Base-by-base conservation (phyloP, 2,329 filamentous ascomycete genomes). In the Thielaviopsis ethacetica region DNA sequence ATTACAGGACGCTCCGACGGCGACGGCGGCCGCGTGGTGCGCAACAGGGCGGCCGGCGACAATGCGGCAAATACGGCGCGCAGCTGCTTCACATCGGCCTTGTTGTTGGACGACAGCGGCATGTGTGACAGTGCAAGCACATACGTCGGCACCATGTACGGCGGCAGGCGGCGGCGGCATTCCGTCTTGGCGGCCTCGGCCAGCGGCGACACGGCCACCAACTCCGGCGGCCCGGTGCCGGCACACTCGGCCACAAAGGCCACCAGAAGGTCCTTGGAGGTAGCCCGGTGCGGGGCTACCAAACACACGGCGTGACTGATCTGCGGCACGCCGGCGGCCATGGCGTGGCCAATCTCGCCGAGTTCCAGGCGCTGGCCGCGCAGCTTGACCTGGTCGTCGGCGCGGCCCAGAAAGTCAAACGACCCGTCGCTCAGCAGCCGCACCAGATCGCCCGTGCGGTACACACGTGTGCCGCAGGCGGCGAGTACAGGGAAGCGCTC, bases 81-180 rank as follows among this genome's bases (percentile, higher is more conserved):
- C 2, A 96, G 71, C 41, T 76, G 74, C 65, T 86, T 91, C 6
- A 77, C 76, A 65, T 96, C 90, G 0, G 86, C 85, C 67, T 96
- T 96, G 70, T 95, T 95, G 68, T 95, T 96, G 6, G 86, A 74
- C 1, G 88, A 94, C 0, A 96, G 74, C 0, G 91, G 91, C 58
- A 96, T 82, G 7, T 73, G 76, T 0, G 82, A 77, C 7, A 95
- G 71, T 3, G 79, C 79, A 24, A 95, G 73, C 61, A 94, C 82
- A 66, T 93, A 88, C 0, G 88, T 91, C 0, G 91, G 91, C 1
- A 96, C 80, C 91, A 96, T 96, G 68, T 96, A 96, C 0, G 78
- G 79, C 0, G 91, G 87, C 2, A 96, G 76, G 22, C 75, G 81
- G 1, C 79, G 73, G 38, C 79, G 78, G 64, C 90, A 95, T n/a